These are phyloP conservation scores for Ceratobasidium sp. DNA, from an alignment of 1,284 basidiomycete genomes.

Conservation along the genomic window DNA sequence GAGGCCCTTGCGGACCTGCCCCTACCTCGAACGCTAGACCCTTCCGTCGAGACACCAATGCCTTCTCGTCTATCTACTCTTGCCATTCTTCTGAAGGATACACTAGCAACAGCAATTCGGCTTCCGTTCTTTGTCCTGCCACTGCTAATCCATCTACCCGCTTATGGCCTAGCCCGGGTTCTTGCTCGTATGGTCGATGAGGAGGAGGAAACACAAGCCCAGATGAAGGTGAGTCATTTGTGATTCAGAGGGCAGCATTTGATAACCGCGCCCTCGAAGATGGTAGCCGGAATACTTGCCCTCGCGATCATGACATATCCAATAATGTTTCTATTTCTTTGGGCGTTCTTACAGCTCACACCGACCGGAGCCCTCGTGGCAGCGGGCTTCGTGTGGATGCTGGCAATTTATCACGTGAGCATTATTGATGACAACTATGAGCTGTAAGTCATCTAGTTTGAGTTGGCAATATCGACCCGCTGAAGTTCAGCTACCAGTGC, in stretches of 20 bases:
- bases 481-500: constrained; percentile 60
- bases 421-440: constrained; percentile 82
- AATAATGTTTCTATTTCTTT: constrained; percentile 81
- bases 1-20: constrained; percentile 81
- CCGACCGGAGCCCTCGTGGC: constrained; percentile 61
- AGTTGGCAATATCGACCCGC: neutral
- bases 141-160: constrained; percentile 81
- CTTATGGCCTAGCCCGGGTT: constrained; percentile 80
- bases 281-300: constrained; percentile 82
- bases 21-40: constrained; percentile 81
- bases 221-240: constrained; percentile 72
- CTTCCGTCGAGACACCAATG: constrained; percentile 72
- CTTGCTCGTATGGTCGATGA: constrained; percentile 81
- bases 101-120: constrained; percentile 71
- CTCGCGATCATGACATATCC: constrained; percentile 78
- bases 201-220: constrained; percentile 92
- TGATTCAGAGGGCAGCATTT: no score
- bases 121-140: constrained; percentile 91
- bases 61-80: constrained; percentile 85
- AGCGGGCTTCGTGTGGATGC: constrained; percentile 70
- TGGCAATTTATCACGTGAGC: constrained; percentile 83
- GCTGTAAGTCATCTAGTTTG: constrained; percentile 64
- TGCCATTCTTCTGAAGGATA: constrained; percentile 79
- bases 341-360: constrained; percentile 80
- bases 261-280: constrained; percentile 23